A percentile compares a stretch with the other conserved stretches of the same genome.
These are phyloP conservation scores for Porcisia hertigi DNA, from an alignment of 208 protist genomes.

Conservation along the genomic window DNA sequence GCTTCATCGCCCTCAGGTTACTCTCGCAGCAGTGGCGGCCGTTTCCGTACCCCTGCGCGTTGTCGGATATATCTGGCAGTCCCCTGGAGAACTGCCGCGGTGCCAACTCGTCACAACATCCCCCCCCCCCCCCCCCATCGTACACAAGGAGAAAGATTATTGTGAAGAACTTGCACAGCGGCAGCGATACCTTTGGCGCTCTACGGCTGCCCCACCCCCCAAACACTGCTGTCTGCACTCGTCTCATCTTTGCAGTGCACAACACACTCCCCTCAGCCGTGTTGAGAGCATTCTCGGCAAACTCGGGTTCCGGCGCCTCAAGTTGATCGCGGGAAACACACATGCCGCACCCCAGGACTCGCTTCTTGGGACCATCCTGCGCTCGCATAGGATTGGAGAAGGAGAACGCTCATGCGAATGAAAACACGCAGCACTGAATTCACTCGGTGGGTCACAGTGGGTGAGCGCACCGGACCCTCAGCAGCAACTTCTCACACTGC, in stretches of 20 bases:
- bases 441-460: conserved; percentile 16
- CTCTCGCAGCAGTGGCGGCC: conserved; percentile 17
- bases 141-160: neutral
- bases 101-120: conserved; percentile 2
- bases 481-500: neutral
- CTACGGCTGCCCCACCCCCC: conserved; percentile 22
- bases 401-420: conserved; percentile 19
- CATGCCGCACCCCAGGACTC: conserved; percentile 29
- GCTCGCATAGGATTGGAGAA: conserved; percentile 11
- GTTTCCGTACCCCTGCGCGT: conserved; percentile 21
- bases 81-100: conserved; percentile 13
- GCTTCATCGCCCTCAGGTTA: conserved; percentile 13
- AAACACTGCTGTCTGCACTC: conserved; percentile 7
- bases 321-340: conserved; percentile 29
- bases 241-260: conserved; percentile 11
- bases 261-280: conserved; percentile 6
- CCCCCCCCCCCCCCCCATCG: conserved; percentile 14
- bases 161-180: conserved; percentile 30
- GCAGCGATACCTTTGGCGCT: conserved; percentile 9
- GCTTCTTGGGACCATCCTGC: conserved; percentile 7
- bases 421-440: conserved; percentile 42
- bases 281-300: conserved; percentile 18
- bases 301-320: conserved; percentile 2
- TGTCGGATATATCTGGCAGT: conserved; percentile 15
- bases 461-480: conserved; percentile 1